These are phyloP conservation scores for Teunomyces cretensis DNA, from an alignment of 805 yeast genomes.

Conservation along the genomic window DNA sequence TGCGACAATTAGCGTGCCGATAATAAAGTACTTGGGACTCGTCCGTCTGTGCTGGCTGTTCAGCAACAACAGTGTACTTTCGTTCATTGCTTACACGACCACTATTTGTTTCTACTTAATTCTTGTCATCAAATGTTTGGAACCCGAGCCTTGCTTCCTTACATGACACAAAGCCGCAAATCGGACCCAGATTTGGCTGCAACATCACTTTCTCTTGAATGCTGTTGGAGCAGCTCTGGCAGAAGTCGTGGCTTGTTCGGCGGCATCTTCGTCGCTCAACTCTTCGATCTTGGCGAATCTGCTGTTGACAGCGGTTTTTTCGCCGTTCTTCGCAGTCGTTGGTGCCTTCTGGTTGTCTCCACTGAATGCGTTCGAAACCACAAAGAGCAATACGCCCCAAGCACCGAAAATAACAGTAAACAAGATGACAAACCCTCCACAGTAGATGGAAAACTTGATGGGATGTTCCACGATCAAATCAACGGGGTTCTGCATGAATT, in stretches of 20 bases:
- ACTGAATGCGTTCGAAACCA: constrained; percentile 6
- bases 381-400: constrained; percentile 35
- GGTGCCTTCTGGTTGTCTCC: too few species aligned
- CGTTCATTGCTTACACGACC: background rate
- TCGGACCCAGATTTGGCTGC: background rate
- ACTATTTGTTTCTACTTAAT: background rate
- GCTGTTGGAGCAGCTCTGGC: background rate
- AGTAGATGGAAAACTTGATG: constrained; percentile 48
- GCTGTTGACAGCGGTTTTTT: background rate
- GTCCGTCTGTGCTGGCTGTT: background rate
- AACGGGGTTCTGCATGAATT: constrained; percentile 46
- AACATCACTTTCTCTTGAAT: background rate
- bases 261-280: background rate
- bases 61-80: background rate
- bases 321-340: too few species aligned
- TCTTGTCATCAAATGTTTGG: background rate
- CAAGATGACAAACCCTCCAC: constrained; percentile 38
- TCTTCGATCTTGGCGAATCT: background rate
- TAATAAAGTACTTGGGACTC: background rate
- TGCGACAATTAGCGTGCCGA: background rate
- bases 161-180: background rate
- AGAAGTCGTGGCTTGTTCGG: background rate
- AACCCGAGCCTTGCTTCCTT: background rate
- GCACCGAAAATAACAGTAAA: constrained; percentile 45
- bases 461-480: constrained; percentile 47